phyloP scores from a whole-genome alignment of 352 stramenopile species.

The Stramenopiles sp. region DNA sequence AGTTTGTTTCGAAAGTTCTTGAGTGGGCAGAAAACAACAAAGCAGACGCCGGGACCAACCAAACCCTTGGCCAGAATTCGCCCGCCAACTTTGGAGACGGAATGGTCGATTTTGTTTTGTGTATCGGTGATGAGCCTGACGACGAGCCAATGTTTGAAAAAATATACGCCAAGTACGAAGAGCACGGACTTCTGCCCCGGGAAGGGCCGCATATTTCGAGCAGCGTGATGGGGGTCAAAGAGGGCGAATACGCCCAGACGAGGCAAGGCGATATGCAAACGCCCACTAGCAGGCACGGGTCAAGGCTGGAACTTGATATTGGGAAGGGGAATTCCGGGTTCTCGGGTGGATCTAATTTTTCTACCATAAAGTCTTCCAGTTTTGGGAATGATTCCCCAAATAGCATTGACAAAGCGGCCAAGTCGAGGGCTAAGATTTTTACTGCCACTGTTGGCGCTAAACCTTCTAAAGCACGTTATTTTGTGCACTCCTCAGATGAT shows the following conservation, averaged over 20 bases:
- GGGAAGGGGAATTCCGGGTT: not conserved
- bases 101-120: constrained; percentile 83
- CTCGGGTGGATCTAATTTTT: no score
- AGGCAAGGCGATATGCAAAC: constrained; percentile 8
- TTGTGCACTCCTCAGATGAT: constrained; percentile 88
- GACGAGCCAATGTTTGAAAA: constrained; percentile 93
- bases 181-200: constrained; percentile 15
- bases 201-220: not conserved
- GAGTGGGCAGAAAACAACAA: constrained; percentile 17
- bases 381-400: no score
- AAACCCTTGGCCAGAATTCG: not conserved
- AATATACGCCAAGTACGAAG: constrained; percentile 16
- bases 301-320: not conserved
- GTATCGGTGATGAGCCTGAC: constrained; percentile 88
- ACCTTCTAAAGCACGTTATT: constrained; percentile 84
- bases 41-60: not conserved
- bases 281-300: constrained; percentile 16
- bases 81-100: not conserved
- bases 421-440: constrained; percentile 47
- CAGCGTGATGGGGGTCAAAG: constrained; percentile 10
- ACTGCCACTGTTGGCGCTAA: constrained; percentile 96
- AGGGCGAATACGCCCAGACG: constrained; percentile 14
- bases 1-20: constrained; percentile 84
- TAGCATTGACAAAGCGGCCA: no score
- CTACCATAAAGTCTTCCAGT: no score